Conservation (phyloP, 2,329 filamentous ascomycete species). For the Pseudogymnoascus sp. region DNA sequence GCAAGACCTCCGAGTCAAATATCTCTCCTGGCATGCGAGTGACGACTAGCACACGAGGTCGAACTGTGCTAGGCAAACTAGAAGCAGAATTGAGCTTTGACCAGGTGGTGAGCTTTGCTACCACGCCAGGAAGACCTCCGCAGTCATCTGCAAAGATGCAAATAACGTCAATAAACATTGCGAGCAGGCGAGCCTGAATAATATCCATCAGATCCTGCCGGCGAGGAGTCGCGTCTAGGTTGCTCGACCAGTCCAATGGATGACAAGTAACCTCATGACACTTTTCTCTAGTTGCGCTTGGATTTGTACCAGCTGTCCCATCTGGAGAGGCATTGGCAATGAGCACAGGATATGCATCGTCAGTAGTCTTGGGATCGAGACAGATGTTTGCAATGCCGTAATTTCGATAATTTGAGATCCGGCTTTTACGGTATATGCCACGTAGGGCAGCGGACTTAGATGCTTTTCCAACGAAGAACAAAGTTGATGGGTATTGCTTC, state of each 20-base stretch:
- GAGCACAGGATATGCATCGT: conserved; percentile 14
- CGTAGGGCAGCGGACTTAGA: conserved; percentile 11
- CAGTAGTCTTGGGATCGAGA: conserved; percentile 11
- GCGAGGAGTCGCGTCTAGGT: not conserved
- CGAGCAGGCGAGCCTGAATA: conserved; percentile 15
- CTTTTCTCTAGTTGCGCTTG: conserved; percentile 9
- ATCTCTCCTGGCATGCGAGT: conserved; percentile 10
- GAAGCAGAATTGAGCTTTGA: conserved; percentile 15
- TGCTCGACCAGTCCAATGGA: conserved; percentile 10
- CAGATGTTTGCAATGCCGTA: conserved; percentile 16
- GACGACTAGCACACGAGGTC: conserved; percentile 14
- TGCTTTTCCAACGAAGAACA: conserved; percentile 14
- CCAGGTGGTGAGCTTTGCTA: conserved; percentile 15
- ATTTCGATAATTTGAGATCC: conserved; percentile 14
- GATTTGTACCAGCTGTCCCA: conserved; percentile 5
- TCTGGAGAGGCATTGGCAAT: conserved; percentile 14
- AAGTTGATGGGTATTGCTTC: conserved; percentile 14
- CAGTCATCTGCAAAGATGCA: conserved; percentile 22
- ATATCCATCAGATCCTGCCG: conserved; percentile 11
- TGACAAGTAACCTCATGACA: conserved; percentile 14
- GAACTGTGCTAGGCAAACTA: conserved; percentile 12
- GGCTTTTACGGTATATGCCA: conserved; percentile 13
- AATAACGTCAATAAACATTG: conserved; percentile 20
- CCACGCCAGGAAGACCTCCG: conserved; percentile 13
- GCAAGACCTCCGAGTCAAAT: conserved; percentile 11